Evolutionary conservation across 2,329 filamentous ascomycete species (phyloP), one percentile per base, ranked within the genome.

Genomic region (Colletotrichum cuscutae): DNA sequence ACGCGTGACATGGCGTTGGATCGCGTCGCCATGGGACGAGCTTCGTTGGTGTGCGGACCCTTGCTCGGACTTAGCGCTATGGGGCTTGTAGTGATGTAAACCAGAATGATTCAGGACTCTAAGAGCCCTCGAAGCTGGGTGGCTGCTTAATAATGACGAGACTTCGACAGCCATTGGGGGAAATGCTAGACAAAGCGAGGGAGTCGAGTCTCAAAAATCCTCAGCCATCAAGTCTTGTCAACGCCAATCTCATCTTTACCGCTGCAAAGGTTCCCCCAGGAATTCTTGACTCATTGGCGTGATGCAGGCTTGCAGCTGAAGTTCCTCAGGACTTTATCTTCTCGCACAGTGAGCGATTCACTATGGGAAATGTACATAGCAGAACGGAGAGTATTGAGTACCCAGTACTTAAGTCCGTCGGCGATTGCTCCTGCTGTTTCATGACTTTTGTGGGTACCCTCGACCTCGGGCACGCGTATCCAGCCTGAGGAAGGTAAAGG

Each of bases 401-500:
- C 37, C 13, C n/a, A 46, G 32, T 65, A 65, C 52, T 46, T 65
- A 19, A 24, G 30, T 32, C 54, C 62, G 19, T 9, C 52, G 30
- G 30, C 37, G 35, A 56, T 65, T 35, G 32, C 64, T 46, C 59
- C 49, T 42, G 5, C 54, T 24, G 59, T 69, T 72, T 72, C 59
- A 69, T 30, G 3, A 62, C 12, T 54, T 64, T 53, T 60, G 35
- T 61, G 66, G 63, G 68, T 73, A 63, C n/a, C 42, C 37, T 37
- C 2, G 30, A 67, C 61, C 62, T 73, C 59, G 64, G 53, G 59
- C 54, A 65, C 57, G 26, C 30, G 64, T 53, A 54, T 28, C 26
- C 60, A n/a, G 52, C 57, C 73, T 77, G 72, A 56, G 71, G 77
- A 75, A 57, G 76, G 79, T 78, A 78, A 75, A 77, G 69, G 49